Conservation (phyloP, 805 yeast genomes). For the Wickerhamomyces strasburgensis region DNA sequence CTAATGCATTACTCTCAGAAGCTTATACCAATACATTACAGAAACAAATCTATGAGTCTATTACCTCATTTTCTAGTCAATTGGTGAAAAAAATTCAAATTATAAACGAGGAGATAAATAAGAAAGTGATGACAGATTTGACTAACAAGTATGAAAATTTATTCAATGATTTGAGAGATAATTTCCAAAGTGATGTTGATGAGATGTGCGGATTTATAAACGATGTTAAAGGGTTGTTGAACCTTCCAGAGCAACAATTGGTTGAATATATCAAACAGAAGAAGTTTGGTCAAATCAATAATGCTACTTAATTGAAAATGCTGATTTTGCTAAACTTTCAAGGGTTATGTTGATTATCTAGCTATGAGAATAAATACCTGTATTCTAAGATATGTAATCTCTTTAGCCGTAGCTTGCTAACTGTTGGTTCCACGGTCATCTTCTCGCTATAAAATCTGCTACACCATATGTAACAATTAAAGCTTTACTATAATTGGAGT, state of each 20-base stretch:
- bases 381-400: too few species aligned
- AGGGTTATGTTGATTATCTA: too few species aligned
- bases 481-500: too few species aligned
- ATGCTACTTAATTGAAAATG: not conserved
- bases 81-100: slow-evolving; percentile 30
- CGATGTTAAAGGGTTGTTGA: slow-evolving; percentile 31
- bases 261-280: slow-evolving; percentile 25
- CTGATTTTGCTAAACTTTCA: too few species aligned
- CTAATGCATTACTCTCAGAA: slow-evolving; percentile 14
- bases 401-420: too few species aligned
- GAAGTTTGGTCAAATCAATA: slow-evolving; percentile 9
- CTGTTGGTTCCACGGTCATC: too few species aligned
- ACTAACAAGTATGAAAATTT: slow-evolving; percentile 30
- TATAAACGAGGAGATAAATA: slow-evolving; percentile 33
- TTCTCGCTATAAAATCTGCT: too few species aligned
- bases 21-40: slow-evolving; percentile 34
- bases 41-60: slow-evolving; percentile 32
- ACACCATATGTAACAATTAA: too few species aligned
- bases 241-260: slow-evolving; percentile 32
- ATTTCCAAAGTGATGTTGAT: slow-evolving; percentile 33
- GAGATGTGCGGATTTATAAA: slow-evolving; percentile 31
- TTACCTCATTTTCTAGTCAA: slow-evolving; percentile 30
- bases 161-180: slow-evolving; percentile 28
- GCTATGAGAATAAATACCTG: too few species aligned
- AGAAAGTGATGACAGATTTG: slow-evolving; percentile 29